Percentiles rank a stretch among this genome's conserved stretches.
These are phyloP conservation scores for Dianthus caryophyllus DNA, from an alignment of 148 eudicot species.

Conservation along the genomic window DNA sequence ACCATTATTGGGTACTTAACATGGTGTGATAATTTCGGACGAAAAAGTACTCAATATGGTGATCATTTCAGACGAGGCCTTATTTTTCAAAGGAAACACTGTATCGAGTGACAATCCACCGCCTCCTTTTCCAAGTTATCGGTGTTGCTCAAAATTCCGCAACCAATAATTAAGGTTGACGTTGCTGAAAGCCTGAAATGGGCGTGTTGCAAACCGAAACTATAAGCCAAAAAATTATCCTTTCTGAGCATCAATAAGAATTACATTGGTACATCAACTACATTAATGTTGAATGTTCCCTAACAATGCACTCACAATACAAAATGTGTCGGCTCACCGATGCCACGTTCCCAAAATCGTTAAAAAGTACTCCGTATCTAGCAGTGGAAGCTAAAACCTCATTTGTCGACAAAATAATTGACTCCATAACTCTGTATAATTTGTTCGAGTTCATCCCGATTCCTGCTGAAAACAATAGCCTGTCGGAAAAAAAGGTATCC, in stretches of 20 bases:
- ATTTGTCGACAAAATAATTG: background rate
- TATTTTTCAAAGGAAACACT: too few relatives aligned
- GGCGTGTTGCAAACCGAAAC: too few relatives aligned
- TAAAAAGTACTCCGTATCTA: too few relatives aligned
- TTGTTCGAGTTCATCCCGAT: background rate
- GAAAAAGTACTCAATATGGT: too few relatives aligned
- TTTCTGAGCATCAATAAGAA: background rate
- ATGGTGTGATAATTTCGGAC: too few relatives aligned
- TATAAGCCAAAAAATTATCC: background rate
- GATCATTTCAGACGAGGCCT: too few relatives aligned
- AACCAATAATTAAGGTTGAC: background rate
- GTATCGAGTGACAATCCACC: too few relatives aligned
- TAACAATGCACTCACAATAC: background rate
- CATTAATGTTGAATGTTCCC: background rate
- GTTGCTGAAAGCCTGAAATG: background rate
- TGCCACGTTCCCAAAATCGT: background rate
- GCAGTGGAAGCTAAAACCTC: background rate
- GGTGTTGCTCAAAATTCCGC: background rate
- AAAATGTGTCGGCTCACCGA: slow-evolving; percentile 11
- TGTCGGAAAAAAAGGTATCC: background rate
- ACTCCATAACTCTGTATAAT: background rate
- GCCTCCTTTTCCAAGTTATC: too few relatives aligned
- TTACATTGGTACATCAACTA: slow-evolving; percentile 9
- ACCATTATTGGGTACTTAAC: too few relatives aligned
- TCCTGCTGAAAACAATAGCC: background rate